phyloP scores from a whole-genome alignment of 139 green algal species.

The Chlamydomonas eustigma region DNA sequence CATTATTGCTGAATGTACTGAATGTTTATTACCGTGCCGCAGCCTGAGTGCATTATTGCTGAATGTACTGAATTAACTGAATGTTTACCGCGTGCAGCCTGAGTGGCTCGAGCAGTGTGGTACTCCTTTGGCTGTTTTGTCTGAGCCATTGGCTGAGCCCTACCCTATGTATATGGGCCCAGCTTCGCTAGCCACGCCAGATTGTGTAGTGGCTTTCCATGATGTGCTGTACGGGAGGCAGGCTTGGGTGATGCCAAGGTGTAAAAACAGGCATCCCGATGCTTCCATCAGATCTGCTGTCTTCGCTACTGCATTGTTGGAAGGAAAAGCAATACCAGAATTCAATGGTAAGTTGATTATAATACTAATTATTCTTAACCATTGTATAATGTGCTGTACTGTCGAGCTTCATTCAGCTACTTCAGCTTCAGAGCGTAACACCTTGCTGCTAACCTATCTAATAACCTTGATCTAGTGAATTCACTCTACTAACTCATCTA shows the following conservation, averaged over 20 bases:
- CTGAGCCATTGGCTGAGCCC: constrained; percentile 51
- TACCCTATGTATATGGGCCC: constrained; percentile 49
- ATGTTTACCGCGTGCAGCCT: constrained; percentile 21
- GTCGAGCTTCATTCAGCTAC: no score
- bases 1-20: no score
- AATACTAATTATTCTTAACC: no score
- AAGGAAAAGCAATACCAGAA: constrained; percentile 57
- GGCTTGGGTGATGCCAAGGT: constrained; percentile 76
- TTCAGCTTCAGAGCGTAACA: no score
- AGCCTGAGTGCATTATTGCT: no score
- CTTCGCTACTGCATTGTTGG: constrained; percentile 83
- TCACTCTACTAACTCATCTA: no score
- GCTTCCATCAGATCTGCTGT: constrained; percentile 29
- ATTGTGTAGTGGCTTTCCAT: constrained; percentile 70
- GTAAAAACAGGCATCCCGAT: constrained; percentile 34
- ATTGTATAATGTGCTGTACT: no score
- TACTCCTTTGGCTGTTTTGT: constrained; percentile 54
- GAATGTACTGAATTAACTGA: no score
- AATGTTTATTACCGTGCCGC: no score
- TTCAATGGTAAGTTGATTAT: constrained; percentile 31
- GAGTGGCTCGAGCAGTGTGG: constrained; percentile 46
- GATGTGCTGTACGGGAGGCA: constrained; percentile 68
- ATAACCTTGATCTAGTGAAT: no score
- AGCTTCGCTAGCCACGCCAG: constrained; percentile 15
- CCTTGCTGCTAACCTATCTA: no score